Conservation (phyloP, 768 basidiomycete genomes). For the Favolaschia claudopus region DNA sequence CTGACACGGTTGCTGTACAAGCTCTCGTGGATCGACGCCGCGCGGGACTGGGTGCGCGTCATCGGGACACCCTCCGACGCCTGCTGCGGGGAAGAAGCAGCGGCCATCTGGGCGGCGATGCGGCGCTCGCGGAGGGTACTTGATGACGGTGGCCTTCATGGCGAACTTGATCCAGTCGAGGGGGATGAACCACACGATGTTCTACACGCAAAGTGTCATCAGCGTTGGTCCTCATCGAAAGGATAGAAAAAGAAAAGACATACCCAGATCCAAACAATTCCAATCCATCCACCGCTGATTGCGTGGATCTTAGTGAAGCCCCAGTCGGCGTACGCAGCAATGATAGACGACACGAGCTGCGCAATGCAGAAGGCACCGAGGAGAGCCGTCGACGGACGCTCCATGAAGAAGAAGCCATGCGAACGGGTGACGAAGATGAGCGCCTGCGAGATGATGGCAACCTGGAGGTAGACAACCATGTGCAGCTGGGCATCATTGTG, state of each 20-base stretch:
- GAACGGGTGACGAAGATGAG: slow-evolving; percentile 96
- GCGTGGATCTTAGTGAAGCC: slow-evolving; percentile 86
- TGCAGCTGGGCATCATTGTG: slow-evolving; percentile 81
- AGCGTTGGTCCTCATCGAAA: neutral
- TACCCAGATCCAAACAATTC: slow-evolving; percentile 97
- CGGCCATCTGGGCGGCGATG: slow-evolving; percentile 47
- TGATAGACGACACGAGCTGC: slow-evolving; percentile 94
- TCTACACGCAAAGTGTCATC: slow-evolving; percentile 53
- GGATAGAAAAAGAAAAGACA: slow-evolving; percentile 36
- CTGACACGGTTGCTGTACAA: slow-evolving; percentile 94
- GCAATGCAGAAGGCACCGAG: slow-evolving; percentile 92
- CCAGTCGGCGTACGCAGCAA: slow-evolving; percentile 93
- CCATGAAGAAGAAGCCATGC: slow-evolving; percentile 97
- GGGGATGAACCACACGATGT: slow-evolving; percentile 95
- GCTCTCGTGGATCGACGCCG: slow-evolving; percentile 88
- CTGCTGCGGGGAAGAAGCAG: slow-evolving; percentile 29
- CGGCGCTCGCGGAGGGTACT: slow-evolving; percentile 77
- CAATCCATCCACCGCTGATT: slow-evolving; percentile 95
- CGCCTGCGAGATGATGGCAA: slow-evolving; percentile 98
- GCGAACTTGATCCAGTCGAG: slow-evolving; percentile 96
- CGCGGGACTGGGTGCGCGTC: slow-evolving; percentile 88
- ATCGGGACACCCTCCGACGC: slow-evolving; percentile 71
- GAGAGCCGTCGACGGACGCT: slow-evolving; percentile 89
- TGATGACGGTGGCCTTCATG: slow-evolving; percentile 95
- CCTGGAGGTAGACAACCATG: slow-evolving; percentile 93